Percentiles rank a stretch among this genome's conserved stretches.
Evolutionary conservation across 2,329 filamentous ascomycete genomes (phyloP).

Genomic region (Claviceps citrina): DNA sequence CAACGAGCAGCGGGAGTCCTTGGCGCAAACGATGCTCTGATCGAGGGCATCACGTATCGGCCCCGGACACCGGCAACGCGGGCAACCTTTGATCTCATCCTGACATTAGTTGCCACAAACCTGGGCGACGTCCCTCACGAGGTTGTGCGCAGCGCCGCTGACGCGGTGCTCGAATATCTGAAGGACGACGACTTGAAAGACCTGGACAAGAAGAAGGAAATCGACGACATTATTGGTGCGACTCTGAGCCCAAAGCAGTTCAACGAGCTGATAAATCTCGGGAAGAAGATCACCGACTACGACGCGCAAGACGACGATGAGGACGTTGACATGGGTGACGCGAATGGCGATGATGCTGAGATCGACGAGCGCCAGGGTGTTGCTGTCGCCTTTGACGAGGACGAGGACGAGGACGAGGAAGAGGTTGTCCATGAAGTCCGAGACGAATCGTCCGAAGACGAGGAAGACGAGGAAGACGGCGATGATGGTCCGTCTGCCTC

Average conservation of each 20-base stretch:
- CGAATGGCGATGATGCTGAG: slow-evolving; percentile 52
- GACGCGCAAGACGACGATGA: slow-evolving; percentile 93
- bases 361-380: slow-evolving; percentile 92
- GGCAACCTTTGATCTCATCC: slow-evolving; percentile 84
- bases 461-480: slow-evolving; percentile 42
- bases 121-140: slow-evolving; percentile 88
- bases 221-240: slow-evolving; percentile 82
- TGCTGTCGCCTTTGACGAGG: slow-evolving; percentile 91
- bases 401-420: slow-evolving; percentile 63
- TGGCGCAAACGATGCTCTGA: slow-evolving; percentile 67
- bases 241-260: slow-evolving; percentile 78
- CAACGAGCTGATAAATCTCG: slow-evolving; percentile 88
- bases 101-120: slow-evolving; percentile 75
- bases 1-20: slow-evolving; percentile 62
- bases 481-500: slow-evolving; percentile 21
- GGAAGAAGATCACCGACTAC: slow-evolving; percentile 98
- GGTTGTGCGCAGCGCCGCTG: slow-evolving; percentile 82
- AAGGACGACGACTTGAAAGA: slow-evolving; percentile 96
- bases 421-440: slow-evolving; percentile 71
- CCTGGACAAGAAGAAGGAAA: slow-evolving; percentile 94
- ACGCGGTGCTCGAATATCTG: slow-evolving; percentile 76
- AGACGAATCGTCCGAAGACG: slow-evolving; percentile 72
- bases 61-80: slow-evolving; percentile 83
- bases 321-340: slow-evolving; percentile 57
- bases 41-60: slow-evolving; percentile 84